Evolutionary conservation across 2,329 filamentous ascomycete species (phyloP).

Genomic region (Massarina eburnea): DNA sequence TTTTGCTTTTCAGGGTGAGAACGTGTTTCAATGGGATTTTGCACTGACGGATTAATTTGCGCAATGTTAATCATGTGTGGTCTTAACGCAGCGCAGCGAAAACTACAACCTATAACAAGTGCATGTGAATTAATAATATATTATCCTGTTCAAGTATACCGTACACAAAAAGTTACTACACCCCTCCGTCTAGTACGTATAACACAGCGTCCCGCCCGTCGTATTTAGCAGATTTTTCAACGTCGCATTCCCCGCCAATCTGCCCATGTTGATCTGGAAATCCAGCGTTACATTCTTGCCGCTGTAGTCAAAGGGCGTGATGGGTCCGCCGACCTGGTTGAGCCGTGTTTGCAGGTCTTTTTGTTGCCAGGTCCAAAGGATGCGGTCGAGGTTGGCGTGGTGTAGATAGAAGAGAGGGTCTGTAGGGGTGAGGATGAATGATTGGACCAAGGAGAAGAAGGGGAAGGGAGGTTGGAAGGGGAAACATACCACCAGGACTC

Average conservation of each 20-base stretch:
- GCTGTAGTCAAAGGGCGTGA: slow-evolving; percentile 26
- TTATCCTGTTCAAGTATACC: too few species aligned
- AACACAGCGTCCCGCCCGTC: slow-evolving; percentile 19
- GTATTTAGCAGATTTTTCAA: slow-evolving; percentile 34
- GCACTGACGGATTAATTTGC: too few species aligned
- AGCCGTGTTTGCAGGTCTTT: slow-evolving; percentile 32
- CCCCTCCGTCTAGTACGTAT: slow-evolving; percentile 27
- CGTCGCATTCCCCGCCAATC: slow-evolving; percentile 26
- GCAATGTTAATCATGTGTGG: too few species aligned
- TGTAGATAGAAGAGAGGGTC: slow-evolving; percentile 44
- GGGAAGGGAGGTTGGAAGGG: too few species aligned
- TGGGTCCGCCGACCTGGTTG: slow-evolving; percentile 39
- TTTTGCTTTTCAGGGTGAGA: too few species aligned
- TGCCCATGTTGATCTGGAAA: slow-evolving; percentile 34
- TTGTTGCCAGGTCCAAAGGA: slow-evolving; percentile 35
- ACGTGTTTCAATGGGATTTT: too few species aligned
- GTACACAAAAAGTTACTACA: too few species aligned
- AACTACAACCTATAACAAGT: too few species aligned
- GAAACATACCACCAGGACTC: slow-evolving; percentile 27
- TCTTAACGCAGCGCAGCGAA: too few species aligned
- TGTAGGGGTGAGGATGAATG: too few species aligned
- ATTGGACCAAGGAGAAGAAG: too few species aligned
- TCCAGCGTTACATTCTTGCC: slow-evolving; percentile 36
- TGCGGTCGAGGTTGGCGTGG: slow-evolving; percentile 40
- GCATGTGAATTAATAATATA: too few species aligned